Conservation (phyloP, 2,329 filamentous ascomycete species). For the Colletotrichum salicis region DNA sequence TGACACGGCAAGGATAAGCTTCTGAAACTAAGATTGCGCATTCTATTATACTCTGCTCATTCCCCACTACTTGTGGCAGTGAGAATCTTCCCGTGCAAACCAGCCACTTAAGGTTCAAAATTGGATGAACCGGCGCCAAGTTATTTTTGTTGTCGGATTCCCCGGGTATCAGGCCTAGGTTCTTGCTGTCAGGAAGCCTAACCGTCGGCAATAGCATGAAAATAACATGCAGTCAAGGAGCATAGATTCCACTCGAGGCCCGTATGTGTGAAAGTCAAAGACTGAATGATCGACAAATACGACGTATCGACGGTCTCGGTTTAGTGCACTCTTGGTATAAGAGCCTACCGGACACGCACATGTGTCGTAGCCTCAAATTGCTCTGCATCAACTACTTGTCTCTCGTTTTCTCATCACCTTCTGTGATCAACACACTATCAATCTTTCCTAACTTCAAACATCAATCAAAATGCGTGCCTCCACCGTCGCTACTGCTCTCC, state of each 20-base stretch:
- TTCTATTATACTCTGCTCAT: conserved; percentile 9
- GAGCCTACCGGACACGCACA: not conserved
- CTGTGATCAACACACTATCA: too few species aligned
- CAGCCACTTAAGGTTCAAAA: not conserved
- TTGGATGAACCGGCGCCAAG: conserved; percentile 15
- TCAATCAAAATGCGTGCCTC: conserved; percentile 13
- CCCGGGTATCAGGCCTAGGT: conserved; percentile 1
- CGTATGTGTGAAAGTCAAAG: not conserved
- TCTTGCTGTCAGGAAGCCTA: not conserved
- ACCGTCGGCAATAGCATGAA: not conserved
- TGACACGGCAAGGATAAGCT: not conserved
- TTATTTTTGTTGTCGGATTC: conserved; percentile 20
- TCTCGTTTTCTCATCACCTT: not conserved
- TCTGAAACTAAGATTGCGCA: not conserved
- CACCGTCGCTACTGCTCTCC: conserved; percentile 4
- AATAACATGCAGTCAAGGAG: not conserved
- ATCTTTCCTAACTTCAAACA: not conserved
- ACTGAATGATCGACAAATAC: not conserved
- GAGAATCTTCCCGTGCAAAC: not conserved
- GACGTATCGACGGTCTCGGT: not conserved
- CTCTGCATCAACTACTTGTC: not conserved
- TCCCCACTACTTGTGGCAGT: conserved; percentile 17
- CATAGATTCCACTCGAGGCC: not conserved
- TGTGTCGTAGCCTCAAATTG: accelerated
- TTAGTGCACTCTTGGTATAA: conserved; percentile 6